Evolutionary conservation across 192 early-diverging fungal genomes (phyloP).

Genomic region (Ambispora gerdemannii): DNA sequence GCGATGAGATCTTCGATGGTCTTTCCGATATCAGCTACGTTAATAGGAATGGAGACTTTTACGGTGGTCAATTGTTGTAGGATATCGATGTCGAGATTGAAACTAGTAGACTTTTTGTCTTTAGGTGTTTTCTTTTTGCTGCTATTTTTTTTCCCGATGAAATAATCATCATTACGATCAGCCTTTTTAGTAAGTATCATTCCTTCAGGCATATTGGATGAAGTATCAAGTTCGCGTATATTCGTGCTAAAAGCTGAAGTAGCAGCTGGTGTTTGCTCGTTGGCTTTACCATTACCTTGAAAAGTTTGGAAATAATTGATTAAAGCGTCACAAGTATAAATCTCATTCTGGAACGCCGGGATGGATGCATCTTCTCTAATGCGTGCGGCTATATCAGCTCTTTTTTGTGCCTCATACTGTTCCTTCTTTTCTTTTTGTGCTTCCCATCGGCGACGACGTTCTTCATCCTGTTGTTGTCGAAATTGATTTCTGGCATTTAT

Average conservation of each 20-base stretch:
- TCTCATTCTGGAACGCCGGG: conserved; percentile 85
- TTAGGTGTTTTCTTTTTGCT: conserved; percentile 59
- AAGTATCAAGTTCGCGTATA: conserved; percentile 57
- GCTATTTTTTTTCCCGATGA: conserved; percentile 62
- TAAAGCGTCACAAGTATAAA: conserved; percentile 76
- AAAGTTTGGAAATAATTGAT: conserved; percentile 67
- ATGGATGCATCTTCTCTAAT: conserved; percentile 84
- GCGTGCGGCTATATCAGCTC: conserved; percentile 64
- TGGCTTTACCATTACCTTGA: conserved; percentile 39
- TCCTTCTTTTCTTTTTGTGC: conserved; percentile 66
- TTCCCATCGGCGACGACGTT: conserved; percentile 61
- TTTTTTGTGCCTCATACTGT: conserved; percentile 64
- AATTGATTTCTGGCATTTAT: conserved; percentile 72
- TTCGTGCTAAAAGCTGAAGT: conserved; percentile 44
- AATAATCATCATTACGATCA: conserved; percentile 75
- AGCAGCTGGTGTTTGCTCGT: conserved; percentile 26
- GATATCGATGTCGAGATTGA: conserved; percentile 64
- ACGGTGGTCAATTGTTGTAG: conserved; percentile 76
- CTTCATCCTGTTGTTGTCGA: conserved; percentile 66
- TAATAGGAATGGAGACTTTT: conserved; percentile 78
- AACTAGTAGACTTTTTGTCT: conserved; percentile 38
- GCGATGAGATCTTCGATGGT: conserved; percentile 71
- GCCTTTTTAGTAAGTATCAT: conserved; percentile 74
- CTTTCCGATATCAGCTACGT: conserved; percentile 59
- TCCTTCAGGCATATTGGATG: conserved; percentile 67